phyloP scores from a whole-genome alignment of 441 rosid species.

The Adansonia grandidieri region DNA sequence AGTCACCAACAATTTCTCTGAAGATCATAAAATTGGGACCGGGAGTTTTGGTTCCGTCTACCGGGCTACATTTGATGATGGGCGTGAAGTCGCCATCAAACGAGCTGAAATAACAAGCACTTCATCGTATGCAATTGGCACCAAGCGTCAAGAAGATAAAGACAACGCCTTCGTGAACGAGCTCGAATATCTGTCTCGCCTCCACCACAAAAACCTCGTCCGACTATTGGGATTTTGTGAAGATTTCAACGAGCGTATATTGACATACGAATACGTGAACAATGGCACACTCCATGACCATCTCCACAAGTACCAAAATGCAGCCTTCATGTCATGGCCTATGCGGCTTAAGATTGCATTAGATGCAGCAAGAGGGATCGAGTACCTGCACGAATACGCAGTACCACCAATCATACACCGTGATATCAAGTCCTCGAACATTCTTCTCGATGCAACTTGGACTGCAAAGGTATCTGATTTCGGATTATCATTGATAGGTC shows the following conservation, averaged over 20 bases:
- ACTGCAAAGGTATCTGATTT: conserved; percentile 78
- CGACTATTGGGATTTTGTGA: conserved; percentile 68
- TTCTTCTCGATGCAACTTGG: conserved; percentile 58
- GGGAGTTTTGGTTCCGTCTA: conserved; percentile 88
- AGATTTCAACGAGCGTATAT: conserved; percentile 51
- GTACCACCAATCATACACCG: conserved; percentile 78
- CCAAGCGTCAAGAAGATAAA: conserved; percentile 55
- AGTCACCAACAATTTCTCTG: conserved; percentile 63
- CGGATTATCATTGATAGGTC: conserved; percentile 72
- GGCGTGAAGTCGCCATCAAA: conserved; percentile 73
- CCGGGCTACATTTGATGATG: conserved; percentile 52
- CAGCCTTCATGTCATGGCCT: conserved; percentile 64
- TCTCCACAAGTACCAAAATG: conserved; percentile 51
- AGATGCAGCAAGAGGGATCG: conserved; percentile 75
- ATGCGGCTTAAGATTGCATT: conserved; percentile 61
- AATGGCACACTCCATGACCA: conserved; percentile 78
- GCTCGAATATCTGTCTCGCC: conserved; percentile 71
- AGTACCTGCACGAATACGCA: conserved; percentile 73
- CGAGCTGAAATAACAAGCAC: conserved; percentile 56
- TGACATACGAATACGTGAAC: conserved; percentile 69
- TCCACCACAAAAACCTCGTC: conserved; percentile 79
- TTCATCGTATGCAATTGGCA: conserved; percentile 31
- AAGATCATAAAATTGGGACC: conserved; percentile 54
- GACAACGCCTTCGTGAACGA: conserved; percentile 72
- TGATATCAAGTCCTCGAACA: conserved; percentile 82